phyloP scores from a whole-genome alignment of 305 asterid species.

The Fraxinus latifolia region DNA sequence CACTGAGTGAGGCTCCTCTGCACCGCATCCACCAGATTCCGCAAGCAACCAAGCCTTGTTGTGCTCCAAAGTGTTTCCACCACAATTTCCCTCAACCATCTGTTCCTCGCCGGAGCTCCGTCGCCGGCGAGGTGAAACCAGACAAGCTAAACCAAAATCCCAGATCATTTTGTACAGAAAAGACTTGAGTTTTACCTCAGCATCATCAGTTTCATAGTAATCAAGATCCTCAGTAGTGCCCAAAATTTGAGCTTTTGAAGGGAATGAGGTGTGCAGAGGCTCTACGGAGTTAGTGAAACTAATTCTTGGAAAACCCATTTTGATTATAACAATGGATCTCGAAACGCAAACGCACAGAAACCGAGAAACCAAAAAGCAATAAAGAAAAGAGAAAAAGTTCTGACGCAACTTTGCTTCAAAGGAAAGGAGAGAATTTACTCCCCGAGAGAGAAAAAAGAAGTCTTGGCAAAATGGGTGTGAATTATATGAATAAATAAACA shows the following conservation, averaged over 20 bases:
- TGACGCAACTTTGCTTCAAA: slow-evolving; percentile 63
- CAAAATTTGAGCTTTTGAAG: slow-evolving; percentile 32
- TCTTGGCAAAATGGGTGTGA: slow-evolving; percentile 22
- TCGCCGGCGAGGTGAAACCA: slow-evolving; percentile 45
- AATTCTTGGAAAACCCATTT: slow-evolving; percentile 57
- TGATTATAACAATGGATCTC: slow-evolving; percentile 26
- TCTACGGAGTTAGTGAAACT: slow-evolving; percentile 37
- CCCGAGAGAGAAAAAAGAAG: slow-evolving; percentile 25
- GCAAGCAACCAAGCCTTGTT: slow-evolving; percentile 95
- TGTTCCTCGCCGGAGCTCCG: slow-evolving; percentile 39
- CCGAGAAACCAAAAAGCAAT: slow-evolving; percentile 38
- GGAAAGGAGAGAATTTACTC: slow-evolving; percentile 37
- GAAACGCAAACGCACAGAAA: slow-evolving; percentile 33
- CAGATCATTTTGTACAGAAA: slow-evolving; percentile 59
- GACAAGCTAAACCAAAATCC: slow-evolving; percentile 67
- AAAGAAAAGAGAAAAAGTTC: slow-evolving; percentile 21
- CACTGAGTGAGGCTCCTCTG: slow-evolving; percentile 78
- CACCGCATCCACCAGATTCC: slow-evolving; percentile 80
- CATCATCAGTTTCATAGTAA: slow-evolving; percentile 26
- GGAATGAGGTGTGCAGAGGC: slow-evolving; percentile 32
- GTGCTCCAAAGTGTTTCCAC: slow-evolving; percentile 45
- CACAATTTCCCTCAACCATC: slow-evolving; percentile 23
- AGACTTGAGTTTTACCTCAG: slow-evolving; percentile 54
- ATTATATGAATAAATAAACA: slow-evolving; percentile 22
- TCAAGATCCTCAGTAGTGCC: slow-evolving; percentile 16